Conservation (phyloP, 805 yeast genomes). For the Sporopachydermia lactativora region DNA sequence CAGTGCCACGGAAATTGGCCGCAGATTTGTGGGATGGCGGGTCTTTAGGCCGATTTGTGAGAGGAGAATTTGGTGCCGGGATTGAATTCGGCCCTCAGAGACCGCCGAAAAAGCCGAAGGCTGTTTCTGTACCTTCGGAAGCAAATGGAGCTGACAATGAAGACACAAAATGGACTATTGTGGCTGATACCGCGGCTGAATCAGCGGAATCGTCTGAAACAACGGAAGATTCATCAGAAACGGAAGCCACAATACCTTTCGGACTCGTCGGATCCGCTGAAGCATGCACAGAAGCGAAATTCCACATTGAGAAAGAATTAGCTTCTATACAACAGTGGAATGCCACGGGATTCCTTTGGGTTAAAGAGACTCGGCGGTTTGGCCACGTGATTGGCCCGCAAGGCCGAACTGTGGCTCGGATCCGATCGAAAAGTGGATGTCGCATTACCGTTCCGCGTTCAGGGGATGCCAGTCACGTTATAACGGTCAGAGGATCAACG, state of each 20-base stretch:
- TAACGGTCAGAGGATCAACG: conserved; percentile 46
- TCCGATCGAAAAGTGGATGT: conserved; percentile 45
- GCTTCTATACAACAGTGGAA: conserved; percentile 31
- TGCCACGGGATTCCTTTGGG: conserved; percentile 48
- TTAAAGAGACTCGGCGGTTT: conserved; percentile 34
- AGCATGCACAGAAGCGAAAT: conserved; percentile 37
- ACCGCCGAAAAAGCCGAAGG: conserved; percentile 33
- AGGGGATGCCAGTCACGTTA: conserved; percentile 35
- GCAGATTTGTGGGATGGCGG: conserved; percentile 56
- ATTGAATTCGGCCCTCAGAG: conserved; percentile 39
- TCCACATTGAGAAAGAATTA: conserved; percentile 35
- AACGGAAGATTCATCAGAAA: conserved; percentile 12
- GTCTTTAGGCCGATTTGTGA: conserved; percentile 39
- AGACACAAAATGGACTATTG: conserved; percentile 32
- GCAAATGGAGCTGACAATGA: conserved; percentile 20
- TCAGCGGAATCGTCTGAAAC: conserved; percentile 6
- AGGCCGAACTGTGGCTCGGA: conserved; percentile 49
- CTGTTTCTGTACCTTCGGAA: conserved; percentile 17
- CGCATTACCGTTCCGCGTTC: conserved; percentile 51
- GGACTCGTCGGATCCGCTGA: conserved; percentile 41
- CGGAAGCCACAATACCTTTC: conserved; percentile 42
- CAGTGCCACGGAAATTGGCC: conserved; percentile 44
- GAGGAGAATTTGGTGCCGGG: conserved; percentile 37
- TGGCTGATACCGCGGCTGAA: conserved; percentile 19
- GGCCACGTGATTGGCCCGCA: conserved; percentile 63